Evolutionary conservation across 768 basidiomycete species (phyloP), one percentile per base, ranked within the genome.

Genomic region (Gymnopilus junonius): DNA sequence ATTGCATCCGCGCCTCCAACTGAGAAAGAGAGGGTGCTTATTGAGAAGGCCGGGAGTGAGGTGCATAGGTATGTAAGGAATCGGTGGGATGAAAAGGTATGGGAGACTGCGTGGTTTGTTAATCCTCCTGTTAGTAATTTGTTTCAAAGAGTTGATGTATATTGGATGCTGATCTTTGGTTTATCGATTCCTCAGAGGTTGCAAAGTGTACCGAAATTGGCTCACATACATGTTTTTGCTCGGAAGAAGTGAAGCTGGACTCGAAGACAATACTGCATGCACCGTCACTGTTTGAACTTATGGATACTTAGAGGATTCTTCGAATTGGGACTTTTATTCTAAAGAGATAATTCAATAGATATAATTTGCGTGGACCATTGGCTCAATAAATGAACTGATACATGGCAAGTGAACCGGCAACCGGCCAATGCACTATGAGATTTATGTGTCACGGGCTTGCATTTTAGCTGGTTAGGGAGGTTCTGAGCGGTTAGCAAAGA

Each of bases 21-120:
- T 0, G 75, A 77, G 4, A 84, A 83, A 65, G 87, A 91, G 69
- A 85, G 85, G 39, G 70, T 62, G 17, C 74, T 85, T 60, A 79
- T 90, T 10, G 72, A 72, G 50, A 71, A 71, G 46, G 88, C 85
- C 4, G 87, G 87, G 6, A 71, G 66, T 43, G 87, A 91, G 65
- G 85, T 93, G 43, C 79, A 84, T 34, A 75, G 74, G 53, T 94
- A 90, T 73, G 84, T 95, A 12, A 80, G 76, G 71, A 80, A 79
- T 51, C 77, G 86, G 51, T 95, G 94, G 94, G 67, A 70, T 17
- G 91, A 93, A 69, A 72, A 69, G 4, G 82, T 84, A n/a, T 95
- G 92, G 93, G 94, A 95, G 76, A 93, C 92, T 0, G 92, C 91
- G 1, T 95, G 94, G 94, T 94, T 94, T 70, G 90, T 93, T 43